Evolutionary conservation across 768 basidiomycete genomes (phyloP).

Genomic region (Boletus pseudopeckii): DNA sequence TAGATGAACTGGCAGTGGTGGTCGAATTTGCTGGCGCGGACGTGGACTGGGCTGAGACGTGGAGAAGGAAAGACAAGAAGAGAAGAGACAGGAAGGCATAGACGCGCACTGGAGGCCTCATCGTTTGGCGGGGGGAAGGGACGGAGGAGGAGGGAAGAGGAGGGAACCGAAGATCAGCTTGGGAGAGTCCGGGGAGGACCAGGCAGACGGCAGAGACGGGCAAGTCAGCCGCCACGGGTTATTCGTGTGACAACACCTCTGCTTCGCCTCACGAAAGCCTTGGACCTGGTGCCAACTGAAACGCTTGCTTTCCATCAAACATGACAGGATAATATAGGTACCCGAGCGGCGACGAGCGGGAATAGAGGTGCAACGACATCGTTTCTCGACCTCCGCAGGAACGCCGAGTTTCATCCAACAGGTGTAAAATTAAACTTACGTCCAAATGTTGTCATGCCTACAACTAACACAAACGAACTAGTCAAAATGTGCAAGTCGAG

Average conservation of each 20-base stretch:
- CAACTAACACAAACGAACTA: slow-evolving; percentile 19
- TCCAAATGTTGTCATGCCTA: slow-evolving; percentile 9
- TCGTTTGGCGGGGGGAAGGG: slow-evolving; percentile 7
- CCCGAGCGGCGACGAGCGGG: slow-evolving; percentile 5
- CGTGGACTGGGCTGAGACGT: slow-evolving; percentile 39
- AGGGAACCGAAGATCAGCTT: not conserved
- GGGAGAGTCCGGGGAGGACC: not conserved
- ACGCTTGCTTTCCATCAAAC: slow-evolving; percentile 1
- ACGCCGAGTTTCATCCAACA: not conserved
- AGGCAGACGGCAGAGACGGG: slow-evolving; percentile 6
- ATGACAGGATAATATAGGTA: not conserved
- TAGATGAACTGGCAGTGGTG: slow-evolving; percentile 5
- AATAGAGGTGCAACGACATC: slow-evolving; percentile 3
- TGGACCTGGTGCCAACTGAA: not conserved
- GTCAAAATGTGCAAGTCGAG: slow-evolving; percentile 52
- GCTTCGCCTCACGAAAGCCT: slow-evolving; percentile 2
- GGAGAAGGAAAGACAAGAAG: slow-evolving; percentile 28
- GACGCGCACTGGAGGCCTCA: slow-evolving; percentile 3
- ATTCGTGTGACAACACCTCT: slow-evolving; percentile 21
- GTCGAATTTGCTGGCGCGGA: slow-evolving; percentile 21
- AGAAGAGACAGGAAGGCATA: slow-evolving; percentile 19
- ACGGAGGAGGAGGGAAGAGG: not conserved
- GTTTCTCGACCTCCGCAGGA: not conserved
- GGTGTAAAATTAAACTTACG: not conserved
- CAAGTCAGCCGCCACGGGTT: slow-evolving; percentile 28